Evolutionary conservation across 352 stramenopile species (phyloP), one percentile per base, ranked within the genome.

Genomic region (Pythium aristosporum): DNA sequence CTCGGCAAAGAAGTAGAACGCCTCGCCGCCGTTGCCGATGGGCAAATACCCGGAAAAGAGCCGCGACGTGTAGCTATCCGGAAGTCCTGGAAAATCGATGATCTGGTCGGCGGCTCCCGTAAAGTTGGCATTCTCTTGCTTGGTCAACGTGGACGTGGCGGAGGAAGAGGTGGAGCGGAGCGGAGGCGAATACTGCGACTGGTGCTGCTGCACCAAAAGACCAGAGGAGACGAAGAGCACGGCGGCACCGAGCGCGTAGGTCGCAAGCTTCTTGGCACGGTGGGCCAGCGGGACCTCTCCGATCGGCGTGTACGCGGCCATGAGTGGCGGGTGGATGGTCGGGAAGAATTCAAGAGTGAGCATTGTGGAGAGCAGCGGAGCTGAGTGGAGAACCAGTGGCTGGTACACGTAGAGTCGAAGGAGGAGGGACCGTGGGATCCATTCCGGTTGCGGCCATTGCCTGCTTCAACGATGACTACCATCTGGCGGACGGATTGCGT

Each of bases 1-100:
- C 55, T 88, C 79, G 25, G 81, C 81, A 32, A 87, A 61, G 57
- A 86, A 90, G 69, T 90, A 90, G 61, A 88, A 88, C 23, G 69
- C 77, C 47, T 86, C 60, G 12, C 81, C 79, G 28, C 79, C 79
- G 51, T 88, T 88, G 21, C 43, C 49, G 12, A 86, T 64, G 6
- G 72, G 56, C 44, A 90, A 52, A 48, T 88, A 90, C 15, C 81
- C 81, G 1, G 79, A 88, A 62, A 82, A 88, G 34, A 88, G 71
- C 5, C 75, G 70, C 15, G 69, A 63, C 1, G 56, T 75, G 69
- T 90, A 90, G 21, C 73, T 61, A n/a, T n/a, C n/a, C n/a, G n/a
- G n/a, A n/a, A n/a, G n/a, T n/a, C n/a, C n/a, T n/a, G n/a, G n/a
- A n/a, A n/a, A n/a, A n/a, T n/a, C n/a, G n/a, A n/a, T n/a, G n/a